Evolutionary conservation across 1,284 basidiomycete species (phyloP).

Genomic region (Hortiboletus rubellus): DNA sequence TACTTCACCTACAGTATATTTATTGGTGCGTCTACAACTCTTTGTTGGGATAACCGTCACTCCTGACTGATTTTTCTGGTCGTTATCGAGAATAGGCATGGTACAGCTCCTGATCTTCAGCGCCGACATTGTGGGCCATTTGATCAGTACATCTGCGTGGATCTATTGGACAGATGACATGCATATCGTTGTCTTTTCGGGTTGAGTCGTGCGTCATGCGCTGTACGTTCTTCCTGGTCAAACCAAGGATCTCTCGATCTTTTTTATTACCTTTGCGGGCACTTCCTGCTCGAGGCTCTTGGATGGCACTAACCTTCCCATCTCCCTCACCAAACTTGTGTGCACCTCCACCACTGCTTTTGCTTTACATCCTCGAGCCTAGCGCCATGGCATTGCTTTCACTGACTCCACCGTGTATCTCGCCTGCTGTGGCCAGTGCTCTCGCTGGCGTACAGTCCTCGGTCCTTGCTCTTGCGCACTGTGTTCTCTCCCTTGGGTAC

Average conservation of each 20-base stretch:
- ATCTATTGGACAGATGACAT: not conserved
- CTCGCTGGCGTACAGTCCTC: not conserved
- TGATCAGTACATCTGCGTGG: not conserved
- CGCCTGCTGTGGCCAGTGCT: too few species aligned
- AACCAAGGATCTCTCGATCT: not conserved
- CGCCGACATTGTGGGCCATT: not conserved
- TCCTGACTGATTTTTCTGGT: not conserved
- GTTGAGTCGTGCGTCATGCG: not conserved
- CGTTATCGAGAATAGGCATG: not conserved
- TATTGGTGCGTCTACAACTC: slow-evolving; percentile 12
- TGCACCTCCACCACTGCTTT: not conserved
- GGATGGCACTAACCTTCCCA: not conserved
- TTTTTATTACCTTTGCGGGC: not conserved
- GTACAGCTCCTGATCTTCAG: not conserved
- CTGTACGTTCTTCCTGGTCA: not conserved
- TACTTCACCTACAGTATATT: not conserved
- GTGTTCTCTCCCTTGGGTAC: not conserved
- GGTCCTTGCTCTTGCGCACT: not conserved
- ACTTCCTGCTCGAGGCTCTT: not conserved
- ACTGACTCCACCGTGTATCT: not conserved
- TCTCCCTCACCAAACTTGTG: not conserved
- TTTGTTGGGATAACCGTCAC: not conserved
- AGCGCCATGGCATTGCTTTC: not conserved
- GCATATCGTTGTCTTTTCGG: not conserved
- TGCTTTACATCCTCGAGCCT: not conserved